Evolutionary conservation across 306 rosid species (phyloP), one percentile per base, ranked within the genome.

Genomic region (Calophaca sinica): DNA sequence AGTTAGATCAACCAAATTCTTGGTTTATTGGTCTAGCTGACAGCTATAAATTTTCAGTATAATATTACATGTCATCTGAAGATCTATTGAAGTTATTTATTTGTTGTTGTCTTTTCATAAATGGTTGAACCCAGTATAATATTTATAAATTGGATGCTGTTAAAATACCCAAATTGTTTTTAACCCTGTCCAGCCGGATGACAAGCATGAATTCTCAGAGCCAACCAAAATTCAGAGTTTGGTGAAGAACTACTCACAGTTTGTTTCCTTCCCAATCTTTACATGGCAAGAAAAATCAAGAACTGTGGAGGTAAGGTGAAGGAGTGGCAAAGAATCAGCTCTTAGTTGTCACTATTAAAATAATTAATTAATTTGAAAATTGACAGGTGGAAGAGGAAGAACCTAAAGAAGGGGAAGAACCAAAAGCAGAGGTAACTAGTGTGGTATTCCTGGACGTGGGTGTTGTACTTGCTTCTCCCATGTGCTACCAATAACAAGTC

Each of bases 171-270:
- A 9, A 9, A 14, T 63, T 72, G 41, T 51, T 46, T 11, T 64
- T 57, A 51, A 41, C 14, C 42, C 69, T 70, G 44, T 74, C 65
- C 87, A 94, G 98, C 74, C 72, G 5, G 99, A 94, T 83, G 99
- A 96, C 86, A 94, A 94, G 81, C 92, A 90, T 83, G 99, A 96
- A 71, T 96, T 92, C 86, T 74, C 97, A 12, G 99, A 96, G 83
- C 91, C 99, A 1, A 55, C 88, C 50, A 88, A 76, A 83, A 86
- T 96, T 84, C 97, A 92, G 86, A 80, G 85, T 86, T 84, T 96
- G 89, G 99, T 96, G 80, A 92, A 92, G 86, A 96, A 96, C 78
- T 96, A 96, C 85, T 96, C 99, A 5, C 99, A 92, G 78, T 96
- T 96, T 77, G 98, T 96, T 76, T 96, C 99, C 74, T 92, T 96